phyloP scores from a whole-genome alignment of 371 early-diverging fungal species.

The Mortierella sp. region DNA sequence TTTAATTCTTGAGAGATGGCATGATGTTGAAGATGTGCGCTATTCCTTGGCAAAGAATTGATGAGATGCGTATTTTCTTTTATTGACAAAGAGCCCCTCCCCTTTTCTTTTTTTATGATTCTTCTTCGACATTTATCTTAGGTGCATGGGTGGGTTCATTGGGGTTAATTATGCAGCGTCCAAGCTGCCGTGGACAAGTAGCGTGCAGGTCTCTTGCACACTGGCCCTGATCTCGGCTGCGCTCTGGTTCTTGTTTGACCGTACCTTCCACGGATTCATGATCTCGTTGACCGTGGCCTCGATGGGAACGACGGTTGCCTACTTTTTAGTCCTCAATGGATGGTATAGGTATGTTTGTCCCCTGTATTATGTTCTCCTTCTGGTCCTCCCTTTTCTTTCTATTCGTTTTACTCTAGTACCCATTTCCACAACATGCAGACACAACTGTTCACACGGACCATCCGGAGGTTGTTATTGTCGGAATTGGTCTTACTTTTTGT shows the following conservation, averaged over 20 bases:
- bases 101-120: not conserved
- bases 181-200: slow-evolving; percentile 68
- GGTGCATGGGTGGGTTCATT: slow-evolving; percentile 71
- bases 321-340: slow-evolving; percentile 64
- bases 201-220: slow-evolving; percentile 66
- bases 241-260: slow-evolving; percentile 75
- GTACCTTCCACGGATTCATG: slow-evolving; percentile 70
- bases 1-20: not conserved
- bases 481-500: not conserved
- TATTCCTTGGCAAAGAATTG: not conserved
- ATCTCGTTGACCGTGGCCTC: slow-evolving; percentile 62
- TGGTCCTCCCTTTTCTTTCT: not conserved
- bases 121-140: slow-evolving; percentile 12
- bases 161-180: slow-evolving; percentile 71
- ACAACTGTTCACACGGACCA: not conserved
- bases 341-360: slow-evolving; percentile 62
- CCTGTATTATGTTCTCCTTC: too few species aligned
- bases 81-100: not conserved
- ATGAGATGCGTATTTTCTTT: not conserved
- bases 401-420: not conserved
- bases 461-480: not conserved
- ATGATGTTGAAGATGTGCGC: not conserved
- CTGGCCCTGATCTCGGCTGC: slow-evolving; percentile 65
- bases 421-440: not conserved
- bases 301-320: slow-evolving; percentile 68